Percentiles rank a stretch among this genome's conserved stretches.
phyloP scores from a whole-genome alignment of 225 moss, liverwort and hornwort species.

The Takakia lepidozioides region DNA sequence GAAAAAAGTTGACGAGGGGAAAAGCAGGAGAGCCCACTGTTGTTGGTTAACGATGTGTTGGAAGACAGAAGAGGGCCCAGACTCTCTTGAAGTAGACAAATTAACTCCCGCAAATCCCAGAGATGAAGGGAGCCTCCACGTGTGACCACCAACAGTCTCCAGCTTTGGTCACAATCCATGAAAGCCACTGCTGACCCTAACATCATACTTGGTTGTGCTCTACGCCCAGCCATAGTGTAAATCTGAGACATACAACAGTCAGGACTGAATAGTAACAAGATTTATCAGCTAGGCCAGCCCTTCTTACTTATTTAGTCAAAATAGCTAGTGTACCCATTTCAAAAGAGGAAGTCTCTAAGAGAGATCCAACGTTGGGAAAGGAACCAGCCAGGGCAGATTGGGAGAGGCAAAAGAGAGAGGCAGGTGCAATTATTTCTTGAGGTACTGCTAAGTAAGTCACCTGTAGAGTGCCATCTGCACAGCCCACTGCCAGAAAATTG shows the following conservation, averaged over 20 bases:
- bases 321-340: too few relatives aligned
- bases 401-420: too few relatives aligned
- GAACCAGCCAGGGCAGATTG: too few relatives aligned
- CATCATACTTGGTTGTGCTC: slow-evolving; percentile 85
- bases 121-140: slow-evolving; percentile 73
- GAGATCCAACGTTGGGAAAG: too few relatives aligned
- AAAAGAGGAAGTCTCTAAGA: too few relatives aligned
- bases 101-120: slow-evolving; percentile 79
- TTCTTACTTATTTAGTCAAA: too few relatives aligned
- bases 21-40: too few relatives aligned
- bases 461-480: slow-evolving; percentile 76
- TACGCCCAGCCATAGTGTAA: slow-evolving; percentile 87
- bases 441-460: slow-evolving; percentile 19
- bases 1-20: too few relatives aligned
- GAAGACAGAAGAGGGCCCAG: slow-evolving; percentile 48
- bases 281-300: too few relatives aligned
- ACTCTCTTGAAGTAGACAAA: slow-evolving; percentile 71
- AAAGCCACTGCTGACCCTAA: slow-evolving; percentile 82
- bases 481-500: slow-evolving; percentile 89
- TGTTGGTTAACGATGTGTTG: slow-evolving; percentile 38
- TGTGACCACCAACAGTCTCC: slow-evolving; percentile 81
- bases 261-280: too few relatives aligned
- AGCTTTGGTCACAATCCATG: slow-evolving; percentile 83
- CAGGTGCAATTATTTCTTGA: too few relatives aligned
- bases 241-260: slow-evolving; percentile 45